These are phyloP conservation scores for Diaporthe eres DNA, from an alignment of 2,329 filamentous ascomycete genomes.

Conservation along the genomic window DNA sequence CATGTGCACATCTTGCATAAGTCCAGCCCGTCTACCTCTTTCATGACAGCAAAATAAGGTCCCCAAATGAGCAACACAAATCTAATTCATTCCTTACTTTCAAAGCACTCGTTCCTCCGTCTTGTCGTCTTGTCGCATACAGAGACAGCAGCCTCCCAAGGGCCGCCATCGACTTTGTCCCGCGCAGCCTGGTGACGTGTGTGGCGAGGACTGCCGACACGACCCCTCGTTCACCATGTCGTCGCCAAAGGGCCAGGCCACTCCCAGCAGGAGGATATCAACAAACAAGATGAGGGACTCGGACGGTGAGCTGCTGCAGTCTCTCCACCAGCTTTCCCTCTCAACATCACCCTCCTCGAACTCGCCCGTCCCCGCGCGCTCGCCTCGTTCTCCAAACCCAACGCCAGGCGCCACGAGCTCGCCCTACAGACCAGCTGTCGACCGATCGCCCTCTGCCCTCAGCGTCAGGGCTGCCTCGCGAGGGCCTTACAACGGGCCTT, in stretches of 20 bases:
- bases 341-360: conserved; percentile 49
- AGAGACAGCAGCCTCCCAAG: conserved; percentile 7
- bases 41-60: not conserved
- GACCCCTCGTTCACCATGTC: conserved; percentile 35
- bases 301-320: conserved; percentile 55
- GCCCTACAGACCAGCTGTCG: conserved; percentile 55
- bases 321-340: conserved; percentile 61
- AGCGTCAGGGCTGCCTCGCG: conserved; percentile 56
- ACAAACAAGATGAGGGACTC: conserved; percentile 30
- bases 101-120: conserved; percentile 1
- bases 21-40: not conserved
- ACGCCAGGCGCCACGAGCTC: conserved; percentile 43
- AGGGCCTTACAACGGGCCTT: conserved; percentile 56
- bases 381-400: conserved; percentile 42
- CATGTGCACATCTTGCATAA: conserved; percentile 25
- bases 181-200: conserved; percentile 22
- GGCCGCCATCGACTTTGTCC: conserved; percentile 4
- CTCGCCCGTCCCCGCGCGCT: conserved; percentile 43
- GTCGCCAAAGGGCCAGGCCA: conserved; percentile 40
- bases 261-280: conserved; percentile 41
- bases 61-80: conserved; percentile 10
- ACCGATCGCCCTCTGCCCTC: conserved; percentile 56
- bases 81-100: not conserved
- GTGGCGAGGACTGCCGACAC: conserved; percentile 22
- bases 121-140: conserved; percentile 5